phyloP scores from a whole-genome alignment of 352 stramenopile genomes.

The Discostella stelligera region DNA sequence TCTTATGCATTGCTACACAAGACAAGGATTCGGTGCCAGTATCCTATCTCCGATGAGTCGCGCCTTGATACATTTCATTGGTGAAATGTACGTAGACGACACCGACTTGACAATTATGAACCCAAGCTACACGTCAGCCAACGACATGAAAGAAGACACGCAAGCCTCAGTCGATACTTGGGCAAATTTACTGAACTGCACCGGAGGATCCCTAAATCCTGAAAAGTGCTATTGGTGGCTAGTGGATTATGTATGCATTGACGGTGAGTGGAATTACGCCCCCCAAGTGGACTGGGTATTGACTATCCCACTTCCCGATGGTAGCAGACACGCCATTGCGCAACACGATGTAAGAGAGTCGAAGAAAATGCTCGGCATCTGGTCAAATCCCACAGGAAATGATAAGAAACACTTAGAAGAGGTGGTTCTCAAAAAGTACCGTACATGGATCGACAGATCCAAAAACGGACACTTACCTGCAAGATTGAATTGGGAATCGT shows the following conservation, averaged over 20 bases:
- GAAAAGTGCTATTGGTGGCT: not conserved
- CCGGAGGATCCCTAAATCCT: not conserved
- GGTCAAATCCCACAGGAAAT: constrained; percentile 5
- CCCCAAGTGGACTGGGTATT: not conserved
- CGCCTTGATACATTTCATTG: not conserved
- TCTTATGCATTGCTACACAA: constrained; percentile 5
- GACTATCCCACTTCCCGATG: constrained; percentile 1
- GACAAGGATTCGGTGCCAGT: not conserved
- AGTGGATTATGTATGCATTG: not conserved
- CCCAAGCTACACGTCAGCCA: not conserved
- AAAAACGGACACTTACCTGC: constrained; percentile 15
- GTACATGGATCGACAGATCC: not conserved
- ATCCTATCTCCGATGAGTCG: constrained; percentile 6
- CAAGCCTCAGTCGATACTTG: not conserved
- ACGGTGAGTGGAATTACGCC: not conserved
- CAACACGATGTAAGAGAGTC: not conserved
- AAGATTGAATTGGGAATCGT: constrained; percentile 11
- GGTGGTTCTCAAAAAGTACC: not conserved
- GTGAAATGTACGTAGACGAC: constrained; percentile 11
- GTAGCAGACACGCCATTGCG: not conserved
- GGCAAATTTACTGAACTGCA: not conserved
- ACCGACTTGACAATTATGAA: not conserved
- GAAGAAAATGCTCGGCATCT: not conserved
- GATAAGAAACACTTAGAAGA: not conserved
- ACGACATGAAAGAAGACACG: not conserved